Percentiles rank a stretch among this genome's conserved stretches.
Conservation (phyloP, 805 yeast species). For the Hanseniaspora singularis region DNA sequence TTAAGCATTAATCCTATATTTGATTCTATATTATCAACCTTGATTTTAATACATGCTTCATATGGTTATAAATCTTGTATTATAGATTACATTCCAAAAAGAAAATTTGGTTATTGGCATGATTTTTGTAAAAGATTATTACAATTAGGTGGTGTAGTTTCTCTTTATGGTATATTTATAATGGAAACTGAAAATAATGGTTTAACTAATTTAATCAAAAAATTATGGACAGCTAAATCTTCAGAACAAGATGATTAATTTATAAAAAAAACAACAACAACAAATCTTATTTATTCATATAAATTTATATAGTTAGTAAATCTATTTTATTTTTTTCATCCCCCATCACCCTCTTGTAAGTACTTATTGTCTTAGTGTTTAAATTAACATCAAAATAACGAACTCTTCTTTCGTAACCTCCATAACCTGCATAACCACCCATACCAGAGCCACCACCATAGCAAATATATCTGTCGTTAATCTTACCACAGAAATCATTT, state of each 20-base stretch:
- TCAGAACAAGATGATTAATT: not conserved
- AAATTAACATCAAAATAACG: constrained; percentile 57
- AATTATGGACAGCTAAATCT: constrained; percentile 27
- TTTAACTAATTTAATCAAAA: constrained; percentile 36
- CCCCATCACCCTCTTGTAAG: constrained; percentile 8
- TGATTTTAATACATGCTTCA: constrained; percentile 51
- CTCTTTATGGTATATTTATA: constrained; percentile 59
- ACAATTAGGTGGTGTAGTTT: constrained; percentile 50
- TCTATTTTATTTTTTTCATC: constrained; percentile 7
- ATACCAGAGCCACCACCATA: constrained; percentile 91
- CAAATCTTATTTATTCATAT: not conserved
- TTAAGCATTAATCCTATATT: constrained; percentile 35
- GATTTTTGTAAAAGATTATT: constrained; percentile 47
- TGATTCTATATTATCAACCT: constrained; percentile 46
- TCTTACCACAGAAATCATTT: constrained; percentile 74
- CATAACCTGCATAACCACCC: constrained; percentile 94
- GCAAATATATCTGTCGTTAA: constrained; percentile 64
- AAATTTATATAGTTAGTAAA: not conserved
- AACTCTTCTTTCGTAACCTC: constrained; percentile 70
- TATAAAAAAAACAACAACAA: too few species aligned
- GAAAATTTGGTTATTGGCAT: constrained; percentile 61
- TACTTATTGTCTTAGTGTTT: not conserved
- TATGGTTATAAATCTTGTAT: constrained; percentile 70
- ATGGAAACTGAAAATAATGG: constrained; percentile 61
- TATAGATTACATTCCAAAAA: constrained; percentile 61